phyloP scores from a whole-genome alignment of 768 basidiomycete species.

The Termitomyces bulborhizus region DNA sequence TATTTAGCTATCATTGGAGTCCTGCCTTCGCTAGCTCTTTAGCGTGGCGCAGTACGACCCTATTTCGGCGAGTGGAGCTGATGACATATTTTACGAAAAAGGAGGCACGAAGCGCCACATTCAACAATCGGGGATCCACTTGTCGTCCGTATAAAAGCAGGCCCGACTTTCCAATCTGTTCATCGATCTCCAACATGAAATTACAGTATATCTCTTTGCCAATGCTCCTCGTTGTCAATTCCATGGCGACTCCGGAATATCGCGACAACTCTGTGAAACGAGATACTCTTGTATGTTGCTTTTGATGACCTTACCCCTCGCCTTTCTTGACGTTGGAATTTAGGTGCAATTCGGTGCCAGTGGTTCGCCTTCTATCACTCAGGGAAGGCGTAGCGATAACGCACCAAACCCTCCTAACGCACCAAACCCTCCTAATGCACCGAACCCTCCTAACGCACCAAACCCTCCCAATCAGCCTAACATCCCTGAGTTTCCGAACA shows the following conservation, averaged over 20 bases:
- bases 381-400: not conserved
- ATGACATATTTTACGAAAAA: not conserved
- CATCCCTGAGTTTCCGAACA: not conserved
- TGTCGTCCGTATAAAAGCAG: not conserved
- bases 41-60: not conserved
- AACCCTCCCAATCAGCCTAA: too few species aligned
- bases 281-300: not conserved
- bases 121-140: not conserved
- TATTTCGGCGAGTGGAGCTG: not conserved
- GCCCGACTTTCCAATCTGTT: not conserved
- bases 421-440: not conserved
- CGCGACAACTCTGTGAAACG: not conserved
- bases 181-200: not conserved
- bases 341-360: not conserved
- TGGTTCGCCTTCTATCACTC: not conserved
- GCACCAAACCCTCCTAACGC: not conserved
- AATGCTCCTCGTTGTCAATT: not conserved
- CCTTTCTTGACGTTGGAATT: not conserved
- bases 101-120: not conserved
- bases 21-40: not conserved
- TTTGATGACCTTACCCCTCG: too few species aligned
- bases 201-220: not conserved
- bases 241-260: not conserved
- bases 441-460: not conserved
- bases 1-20: not conserved